A percentile compares a stretch with the other conserved stretches of the same genome.
phyloP scores from a whole-genome alignment of 352 stramenopile species.

The Stephanocyclus meneghinianus region DNA sequence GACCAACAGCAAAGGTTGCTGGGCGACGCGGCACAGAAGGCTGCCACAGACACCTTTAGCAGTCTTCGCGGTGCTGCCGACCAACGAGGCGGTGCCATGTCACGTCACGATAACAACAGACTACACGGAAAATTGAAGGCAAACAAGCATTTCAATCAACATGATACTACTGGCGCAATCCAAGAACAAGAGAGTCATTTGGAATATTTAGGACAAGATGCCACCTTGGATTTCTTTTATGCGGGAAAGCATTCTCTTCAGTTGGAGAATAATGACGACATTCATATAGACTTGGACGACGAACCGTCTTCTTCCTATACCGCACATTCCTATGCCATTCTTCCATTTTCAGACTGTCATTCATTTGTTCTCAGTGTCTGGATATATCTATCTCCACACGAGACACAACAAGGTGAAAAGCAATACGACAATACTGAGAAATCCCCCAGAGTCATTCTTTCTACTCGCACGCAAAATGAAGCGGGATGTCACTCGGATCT shows the following conservation, averaged over 20 bases:
- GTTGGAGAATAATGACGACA: conserved; percentile 16
- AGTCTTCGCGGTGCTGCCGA: too few species aligned
- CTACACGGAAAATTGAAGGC: too few species aligned
- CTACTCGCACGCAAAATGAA: conserved; percentile 21
- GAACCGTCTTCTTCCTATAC: conserved; percentile 21
- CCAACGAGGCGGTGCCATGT: too few species aligned
- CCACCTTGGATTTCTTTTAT: conserved; percentile 45
- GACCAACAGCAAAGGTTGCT: too few species aligned
- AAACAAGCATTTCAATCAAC: too few species aligned
- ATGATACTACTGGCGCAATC: neutral
- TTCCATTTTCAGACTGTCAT: conserved; percentile 36
- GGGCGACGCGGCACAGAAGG: too few species aligned
- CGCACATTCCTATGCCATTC: conserved; percentile 33
- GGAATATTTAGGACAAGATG: conserved; percentile 40
- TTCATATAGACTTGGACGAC: neutral
- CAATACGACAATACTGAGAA: conserved; percentile 5
- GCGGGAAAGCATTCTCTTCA: conserved; percentile 15
- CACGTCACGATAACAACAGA: too few species aligned
- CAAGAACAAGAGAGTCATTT: neutral
- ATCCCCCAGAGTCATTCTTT: conserved; percentile 38
- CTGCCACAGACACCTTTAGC: too few species aligned
- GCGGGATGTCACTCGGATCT: conserved; percentile 39
- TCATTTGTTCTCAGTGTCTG: conserved; percentile 47
- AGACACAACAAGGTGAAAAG: neutral
- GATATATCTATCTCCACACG: conserved; percentile 30